Base-by-base conservation (phyloP, 2,329 filamentous ascomycete species). In the Ambrosiella xylebori region DNA sequence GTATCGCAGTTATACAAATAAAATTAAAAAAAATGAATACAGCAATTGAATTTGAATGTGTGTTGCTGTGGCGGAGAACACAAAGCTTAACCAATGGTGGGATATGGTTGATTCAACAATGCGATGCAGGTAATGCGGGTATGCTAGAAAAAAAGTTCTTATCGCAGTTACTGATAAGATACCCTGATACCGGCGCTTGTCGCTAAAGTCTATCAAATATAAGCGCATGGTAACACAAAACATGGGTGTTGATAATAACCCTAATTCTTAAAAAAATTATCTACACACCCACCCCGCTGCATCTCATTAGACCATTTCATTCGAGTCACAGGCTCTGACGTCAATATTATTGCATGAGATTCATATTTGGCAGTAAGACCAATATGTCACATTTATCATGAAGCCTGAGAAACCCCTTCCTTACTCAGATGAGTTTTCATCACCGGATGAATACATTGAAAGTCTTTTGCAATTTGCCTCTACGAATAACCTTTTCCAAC, bases 381-480 rank as follows among this genome's bases (percentile, higher is more conserved):
- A n/a, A 11, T 41, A n/a, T 41, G 11, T 7, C 7, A 9, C 12
- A 44, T 35, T 59, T 59, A 64, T 53, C 50, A 79, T 78, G 74
- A 70, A 70, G 64, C 77, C 77, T 11, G 64, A 70, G 38, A 75
- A 74, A 57, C 73, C 74, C 11, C 76, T 95, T 27, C 90, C 90
- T 1, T 79, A 86, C 65, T 75, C 79, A 39, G 75, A 81, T 55
- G 79, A 80, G 64, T 96, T 91, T 74, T 67, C 73, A 41, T 80
- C 79, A 50, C 72, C 81, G 5, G 86, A 95, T 53, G 78, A 82
- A 57, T 98, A 95, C 68, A 78, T 95, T 54, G 76, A 86, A 35
- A 82, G 82, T 15, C 78, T 97, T 11, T 75, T 97, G 35, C 68
- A 80, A 17, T 95, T 97, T 65, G 79, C 83, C 1, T 82, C 82